Conservation (phyloP, 2,329 filamentous ascomycete genomes). For the Phyllosticta citriasiana region DNA sequence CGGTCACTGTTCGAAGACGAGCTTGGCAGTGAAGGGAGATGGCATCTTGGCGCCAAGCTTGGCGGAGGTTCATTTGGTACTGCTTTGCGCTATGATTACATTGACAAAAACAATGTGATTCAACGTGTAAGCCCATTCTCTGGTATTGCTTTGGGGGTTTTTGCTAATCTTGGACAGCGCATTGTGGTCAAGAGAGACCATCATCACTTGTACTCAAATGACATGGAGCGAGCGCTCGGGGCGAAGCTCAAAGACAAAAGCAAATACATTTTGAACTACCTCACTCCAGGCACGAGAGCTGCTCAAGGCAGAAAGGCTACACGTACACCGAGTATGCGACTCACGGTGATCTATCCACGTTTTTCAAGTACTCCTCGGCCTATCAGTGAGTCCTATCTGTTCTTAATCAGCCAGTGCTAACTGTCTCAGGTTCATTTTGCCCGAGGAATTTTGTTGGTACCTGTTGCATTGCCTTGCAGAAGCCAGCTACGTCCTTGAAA, state of each 20-base stretch:
- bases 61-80: not conserved
- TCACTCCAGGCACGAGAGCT: not conserved
- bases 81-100: not conserved
- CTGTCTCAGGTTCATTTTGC: not conserved
- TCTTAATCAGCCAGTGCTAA: not conserved
- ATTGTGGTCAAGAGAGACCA: constrained; percentile 1
- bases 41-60: not conserved
- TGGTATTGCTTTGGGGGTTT: too few relatives aligned
- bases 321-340: not conserved
- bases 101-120: not conserved
- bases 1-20: not conserved
- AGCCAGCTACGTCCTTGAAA: not conserved
- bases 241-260: not conserved
- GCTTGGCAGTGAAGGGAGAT: not conserved
- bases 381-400: not conserved
- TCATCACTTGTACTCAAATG: too few relatives aligned
- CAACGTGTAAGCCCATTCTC: not conserved
- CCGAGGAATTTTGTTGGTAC: constrained; percentile 3
- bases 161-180: not conserved
- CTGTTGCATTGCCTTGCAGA: not conserved
- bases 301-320: not conserved
- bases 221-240: not conserved
- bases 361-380: not conserved
- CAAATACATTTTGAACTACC: not conserved
- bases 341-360: not conserved